Percentiles rank a stretch among this genome's conserved stretches.
Evolutionary conservation across 306 rosid genomes (phyloP).

Genomic region (Begonia fuchsioides): DNA sequence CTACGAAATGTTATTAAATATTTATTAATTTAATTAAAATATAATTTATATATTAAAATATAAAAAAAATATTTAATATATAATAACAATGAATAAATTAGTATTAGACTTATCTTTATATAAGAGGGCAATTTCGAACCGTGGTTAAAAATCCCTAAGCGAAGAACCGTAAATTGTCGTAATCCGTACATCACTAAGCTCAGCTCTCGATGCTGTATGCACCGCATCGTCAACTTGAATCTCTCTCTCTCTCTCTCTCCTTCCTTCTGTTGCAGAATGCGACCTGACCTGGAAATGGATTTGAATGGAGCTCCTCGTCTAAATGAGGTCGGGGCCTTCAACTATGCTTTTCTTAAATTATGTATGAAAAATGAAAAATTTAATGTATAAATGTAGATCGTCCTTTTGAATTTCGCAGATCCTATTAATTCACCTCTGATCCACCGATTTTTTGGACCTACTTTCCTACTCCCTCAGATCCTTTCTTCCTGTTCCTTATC

Average conservation of each 20-base stretch:
- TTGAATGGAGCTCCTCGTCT: background rate
- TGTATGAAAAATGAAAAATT: background rate
- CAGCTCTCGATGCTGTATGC: no score
- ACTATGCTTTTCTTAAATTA: background rate
- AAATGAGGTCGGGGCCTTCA: background rate
- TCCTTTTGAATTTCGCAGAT: background rate
- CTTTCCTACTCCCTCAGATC: background rate
- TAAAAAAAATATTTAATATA: no score
- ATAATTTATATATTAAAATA: no score
- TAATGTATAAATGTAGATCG: background rate
- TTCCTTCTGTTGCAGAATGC: background rate
- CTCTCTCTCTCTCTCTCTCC: no score
- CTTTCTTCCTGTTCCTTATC: background rate
- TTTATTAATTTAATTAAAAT: no score
- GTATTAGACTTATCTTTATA: conserved; percentile 6
- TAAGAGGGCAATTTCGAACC: no score
- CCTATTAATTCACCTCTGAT: background rate
- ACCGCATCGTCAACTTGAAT: no score
- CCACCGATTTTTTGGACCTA: background rate
- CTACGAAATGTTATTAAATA: no score
- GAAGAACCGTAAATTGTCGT: no score
- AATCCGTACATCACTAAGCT: no score
- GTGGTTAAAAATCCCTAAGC: no score
- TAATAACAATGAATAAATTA: no score
- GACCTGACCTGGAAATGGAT: conserved; percentile 1